Base-by-base conservation (phyloP, 257 asterid genomes). In the Knoxia roxburghii region DNA sequence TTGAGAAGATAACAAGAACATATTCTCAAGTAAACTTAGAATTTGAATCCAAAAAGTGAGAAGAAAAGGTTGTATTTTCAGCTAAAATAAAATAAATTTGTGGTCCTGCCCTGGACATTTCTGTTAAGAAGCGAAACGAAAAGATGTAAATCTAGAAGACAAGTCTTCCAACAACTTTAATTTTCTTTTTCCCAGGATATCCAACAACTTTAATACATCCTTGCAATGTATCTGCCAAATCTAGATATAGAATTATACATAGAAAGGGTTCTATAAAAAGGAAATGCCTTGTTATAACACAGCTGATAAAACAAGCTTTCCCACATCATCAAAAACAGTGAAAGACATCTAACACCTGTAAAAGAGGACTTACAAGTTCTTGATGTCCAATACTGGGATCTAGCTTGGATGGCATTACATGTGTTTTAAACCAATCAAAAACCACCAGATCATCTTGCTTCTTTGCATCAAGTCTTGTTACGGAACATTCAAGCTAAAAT, bases 381-480 rank as follows among this genome's bases (percentile, higher is more conserved):
- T 84, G 78, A 81, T 93, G 97, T 49, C 89, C 80, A 70, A 93
- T 87, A 77, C 96, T 81, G 56, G 92, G 78, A 67, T 83, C 96
- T 75, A 85, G 80, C 87, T 90, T 94, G 69, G 90, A 81, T 63
- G 77, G 84, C 68, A 88, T 60, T 62, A 90, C 97, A 64, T 87
- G 96, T 32, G 73, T 57, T 76, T 83, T 90, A 76, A 94, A 90
- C 99, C 97, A 94, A 75, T 82, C 87, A 67, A 94, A 87, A 78
- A 87, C 87, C 15, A 70, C 54, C 65, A 82, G 78, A 70, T 81
- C 80, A 37, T 77, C 78, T 73, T 72, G 84, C 77, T 81, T 84
- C 80, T 81, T 84, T 70, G 80, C 80, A 69, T 83, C 86, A 83
- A 90, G 77, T 80, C 90, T 87, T 82, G 68, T 81, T 64, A 80